Evolutionary conservation across 148 eudicot genomes (phyloP), one percentile per base, ranked within the genome.

Genomic region (Cornus florida): DNA sequence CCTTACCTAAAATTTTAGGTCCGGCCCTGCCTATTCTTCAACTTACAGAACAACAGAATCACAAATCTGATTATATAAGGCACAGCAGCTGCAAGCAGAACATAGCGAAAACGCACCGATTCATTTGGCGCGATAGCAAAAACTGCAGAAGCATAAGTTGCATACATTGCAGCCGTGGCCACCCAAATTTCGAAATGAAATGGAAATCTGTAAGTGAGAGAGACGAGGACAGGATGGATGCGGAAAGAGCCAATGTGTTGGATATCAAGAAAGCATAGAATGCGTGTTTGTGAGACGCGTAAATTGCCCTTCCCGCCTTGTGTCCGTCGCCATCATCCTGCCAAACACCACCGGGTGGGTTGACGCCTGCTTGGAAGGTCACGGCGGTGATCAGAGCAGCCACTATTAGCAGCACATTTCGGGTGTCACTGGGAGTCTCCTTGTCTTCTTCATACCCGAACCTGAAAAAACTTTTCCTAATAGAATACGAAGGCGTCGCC

Each of bases 281-380:
- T 16, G 67, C 43, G 0, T 56, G 39, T 22, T 23, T 64, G 20
- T 72, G 23, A n/a, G 16, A 67, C 20, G 77, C 24, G 20, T 67
- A 73, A 4, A 66, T 72, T 8, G 71, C 62, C 9, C 11, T 28
- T 12, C 80, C 80, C 3, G 75, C 57, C 23, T 50, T 57, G 4
- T 72, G 62, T n/a, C 32, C 69, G 10, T 11, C 22, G 12, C n/a
- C 0, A 5, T 38, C 12, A 13, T 76, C 71, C 24, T 76, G 78
- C 78, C 78, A 76, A 38, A 76, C 22, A 8, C 82, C 78, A 0
- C 68, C 74, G 6, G 82, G 82, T 3, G 77, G 81, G 14, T 43
- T 79, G 16, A 79, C 71, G 1, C 76, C 76, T 0, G 76, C 81
- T n/a, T 79, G 81, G 56, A 72, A 79, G 6, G 81, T 72, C 48